A percentile compares a stretch with the other conserved stretches of the same genome.
Conservation (phyloP, 148 eudicot genomes). For the Fagopyrum esculentum region DNA sequence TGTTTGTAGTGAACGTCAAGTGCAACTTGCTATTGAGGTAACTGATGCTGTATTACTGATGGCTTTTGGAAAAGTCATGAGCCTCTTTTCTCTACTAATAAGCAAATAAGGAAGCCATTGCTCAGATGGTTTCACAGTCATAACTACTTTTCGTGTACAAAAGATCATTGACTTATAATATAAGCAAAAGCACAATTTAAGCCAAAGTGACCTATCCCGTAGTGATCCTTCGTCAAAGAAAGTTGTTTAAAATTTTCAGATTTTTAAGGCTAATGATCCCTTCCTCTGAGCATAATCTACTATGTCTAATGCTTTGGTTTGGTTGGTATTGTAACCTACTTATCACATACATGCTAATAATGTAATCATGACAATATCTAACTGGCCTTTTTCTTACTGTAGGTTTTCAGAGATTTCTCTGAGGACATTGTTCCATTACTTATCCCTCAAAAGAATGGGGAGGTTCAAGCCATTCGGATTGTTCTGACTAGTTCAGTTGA, state of each 20-base stretch:
- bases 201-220: background rate
- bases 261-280: background rate
- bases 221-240: background rate
- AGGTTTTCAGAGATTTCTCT: constrained; percentile 52
- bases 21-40: constrained; percentile 75
- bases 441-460: constrained; percentile 53
- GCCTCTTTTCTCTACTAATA: background rate
- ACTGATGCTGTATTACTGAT: constrained; percentile 1
- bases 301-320: background rate
- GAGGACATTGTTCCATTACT: constrained; percentile 65
- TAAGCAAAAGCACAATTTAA: background rate
- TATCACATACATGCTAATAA: background rate
- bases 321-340: background rate
- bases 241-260: background rate
- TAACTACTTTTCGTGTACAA: background rate
- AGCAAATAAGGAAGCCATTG: background rate
- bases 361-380: background rate
- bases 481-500: constrained; percentile 78
- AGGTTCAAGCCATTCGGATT: constrained; percentile 60
- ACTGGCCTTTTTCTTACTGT: constrained; percentile 10
- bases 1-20: constrained; percentile 95
- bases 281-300: background rate
- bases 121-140: background rate
- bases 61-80: background rate
- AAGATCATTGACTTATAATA: background rate